A percentile compares a stretch with the other conserved stretches of the same genome.
Evolutionary conservation across 208 protist species (phyloP).

Genomic region (Jaenimonas drosophilae): DNA sequence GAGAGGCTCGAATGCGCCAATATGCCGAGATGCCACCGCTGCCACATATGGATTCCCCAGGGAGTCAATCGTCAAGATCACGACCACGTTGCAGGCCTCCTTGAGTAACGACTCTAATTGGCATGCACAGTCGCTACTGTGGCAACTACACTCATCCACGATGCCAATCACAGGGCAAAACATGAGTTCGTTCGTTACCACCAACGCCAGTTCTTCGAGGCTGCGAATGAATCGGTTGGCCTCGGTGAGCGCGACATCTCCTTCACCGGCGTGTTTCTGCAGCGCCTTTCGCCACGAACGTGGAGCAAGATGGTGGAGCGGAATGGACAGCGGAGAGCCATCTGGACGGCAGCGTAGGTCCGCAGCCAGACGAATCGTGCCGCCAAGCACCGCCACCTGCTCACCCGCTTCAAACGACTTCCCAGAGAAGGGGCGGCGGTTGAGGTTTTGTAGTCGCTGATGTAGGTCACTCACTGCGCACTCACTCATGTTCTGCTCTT

Average conservation of each 20-base stretch:
- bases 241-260: not conserved
- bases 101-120: no score
- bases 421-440: slow-evolving; percentile 50
- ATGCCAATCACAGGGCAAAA: slow-evolving; percentile 54
- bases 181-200: slow-evolving; percentile 87
- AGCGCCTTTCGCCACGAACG: slow-evolving; percentile 17
- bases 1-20: slow-evolving; percentile 68
- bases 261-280: not conserved
- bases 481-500: no score
- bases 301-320: slow-evolving; percentile 53
- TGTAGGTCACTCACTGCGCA: slow-evolving; percentile 7
- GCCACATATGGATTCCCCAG: slow-evolving; percentile 68
- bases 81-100: slow-evolving; percentile 46
- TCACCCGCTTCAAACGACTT: slow-evolving; percentile 65
- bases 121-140: no score
- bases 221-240: slow-evolving; percentile 23
- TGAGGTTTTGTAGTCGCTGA: slow-evolving; percentile 30
- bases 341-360: slow-evolving; percentile 42
- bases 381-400: slow-evolving; percentile 60
- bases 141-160: slow-evolving; percentile 3
- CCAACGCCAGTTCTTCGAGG: slow-evolving; percentile 32
- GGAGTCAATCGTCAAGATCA: slow-evolving; percentile 55
- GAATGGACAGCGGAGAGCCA: slow-evolving; percentile 54
- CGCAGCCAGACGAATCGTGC: slow-evolving; percentile 21
- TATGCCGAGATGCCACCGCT: slow-evolving; percentile 42